Evolutionary conservation across 768 basidiomycete genomes (phyloP).

Genomic region (Gymnopilus junonius): DNA sequence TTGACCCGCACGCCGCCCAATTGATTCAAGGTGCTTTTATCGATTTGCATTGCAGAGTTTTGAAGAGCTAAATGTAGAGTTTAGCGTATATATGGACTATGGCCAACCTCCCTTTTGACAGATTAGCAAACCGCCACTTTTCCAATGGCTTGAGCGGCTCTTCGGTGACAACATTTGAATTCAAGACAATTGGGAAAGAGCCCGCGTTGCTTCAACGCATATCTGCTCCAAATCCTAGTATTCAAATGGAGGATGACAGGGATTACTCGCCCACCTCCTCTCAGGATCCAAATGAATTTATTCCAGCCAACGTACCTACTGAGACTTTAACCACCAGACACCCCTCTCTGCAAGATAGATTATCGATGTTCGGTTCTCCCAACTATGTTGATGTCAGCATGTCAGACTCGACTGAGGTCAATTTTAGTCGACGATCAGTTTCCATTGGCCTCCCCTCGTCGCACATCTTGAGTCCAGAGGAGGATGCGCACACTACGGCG

Average conservation of each 20-base stretch:
- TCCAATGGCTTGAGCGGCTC: neutral
- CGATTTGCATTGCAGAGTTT: neutral
- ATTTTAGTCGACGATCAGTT: neutral
- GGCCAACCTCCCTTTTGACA: neutral
- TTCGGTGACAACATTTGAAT: slow-evolving; percentile 40
- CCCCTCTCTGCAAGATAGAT: slow-evolving; percentile 15
- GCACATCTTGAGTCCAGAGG: neutral
- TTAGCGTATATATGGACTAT: neutral
- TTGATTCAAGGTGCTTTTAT: neutral
- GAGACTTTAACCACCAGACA: neutral
- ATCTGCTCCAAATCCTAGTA: slow-evolving; percentile 35
- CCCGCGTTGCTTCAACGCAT: slow-evolving; percentile 59
- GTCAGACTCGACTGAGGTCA: too few species aligned
- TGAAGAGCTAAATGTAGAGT: neutral
- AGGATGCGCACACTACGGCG: neutral
- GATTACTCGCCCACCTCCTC: neutral
- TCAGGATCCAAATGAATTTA: neutral
- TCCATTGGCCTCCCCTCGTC: neutral
- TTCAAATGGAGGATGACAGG: slow-evolving; percentile 5
- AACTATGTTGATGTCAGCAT: neutral
- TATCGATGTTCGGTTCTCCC: slow-evolving; percentile 4
- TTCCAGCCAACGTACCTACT: neutral
- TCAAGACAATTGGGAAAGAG: slow-evolving; percentile 56
- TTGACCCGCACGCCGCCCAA: neutral
- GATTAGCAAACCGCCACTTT: neutral